A percentile compares a stretch with the other conserved stretches of the same genome.
Evolutionary conservation across 2,329 filamentous ascomycete species (phyloP).

Genomic region (Calonectria hawksworthii): DNA sequence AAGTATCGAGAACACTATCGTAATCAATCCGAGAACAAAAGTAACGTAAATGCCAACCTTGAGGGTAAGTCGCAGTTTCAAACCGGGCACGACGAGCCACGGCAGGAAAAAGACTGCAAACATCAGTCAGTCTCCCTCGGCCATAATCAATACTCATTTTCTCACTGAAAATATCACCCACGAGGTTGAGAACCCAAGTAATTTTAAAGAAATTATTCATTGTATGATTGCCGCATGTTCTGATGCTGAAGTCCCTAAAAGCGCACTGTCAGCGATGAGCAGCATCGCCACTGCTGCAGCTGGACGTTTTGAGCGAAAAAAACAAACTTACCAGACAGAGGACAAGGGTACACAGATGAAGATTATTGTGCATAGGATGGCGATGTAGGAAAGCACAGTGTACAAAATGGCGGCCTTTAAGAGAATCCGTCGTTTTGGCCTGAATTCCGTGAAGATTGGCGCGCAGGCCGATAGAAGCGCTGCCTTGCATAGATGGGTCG

Average conservation of each 20-base stretch:
- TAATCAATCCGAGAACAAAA: not conserved
- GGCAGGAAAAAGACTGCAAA: not conserved
- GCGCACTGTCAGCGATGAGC: not conserved
- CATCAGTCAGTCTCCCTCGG: not conserved
- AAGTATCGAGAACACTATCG: not conserved
- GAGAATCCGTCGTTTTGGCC: not conserved
- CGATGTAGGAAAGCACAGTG: not conserved
- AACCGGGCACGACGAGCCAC: not conserved
- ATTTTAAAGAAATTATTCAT: not conserved
- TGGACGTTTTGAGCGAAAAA: not conserved
- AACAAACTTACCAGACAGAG: not conserved
- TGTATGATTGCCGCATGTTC: accelerated
- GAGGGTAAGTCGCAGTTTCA: not conserved
- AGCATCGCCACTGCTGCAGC: not conserved
- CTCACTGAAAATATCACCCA: not conserved
- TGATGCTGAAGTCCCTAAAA: not conserved
- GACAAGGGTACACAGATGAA: not conserved
- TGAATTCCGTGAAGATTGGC: not conserved
- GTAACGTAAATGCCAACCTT: not conserved
- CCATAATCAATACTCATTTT: not conserved
- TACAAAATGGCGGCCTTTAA: not conserved
- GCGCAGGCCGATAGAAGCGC: not conserved
- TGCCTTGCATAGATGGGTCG: not conserved
- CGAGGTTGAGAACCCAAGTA: not conserved
- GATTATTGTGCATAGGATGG: not conserved